These are phyloP conservation scores for Glycyrrhiza uralensis DNA, from an alignment of 306 rosid genomes.

Conservation along the genomic window DNA sequence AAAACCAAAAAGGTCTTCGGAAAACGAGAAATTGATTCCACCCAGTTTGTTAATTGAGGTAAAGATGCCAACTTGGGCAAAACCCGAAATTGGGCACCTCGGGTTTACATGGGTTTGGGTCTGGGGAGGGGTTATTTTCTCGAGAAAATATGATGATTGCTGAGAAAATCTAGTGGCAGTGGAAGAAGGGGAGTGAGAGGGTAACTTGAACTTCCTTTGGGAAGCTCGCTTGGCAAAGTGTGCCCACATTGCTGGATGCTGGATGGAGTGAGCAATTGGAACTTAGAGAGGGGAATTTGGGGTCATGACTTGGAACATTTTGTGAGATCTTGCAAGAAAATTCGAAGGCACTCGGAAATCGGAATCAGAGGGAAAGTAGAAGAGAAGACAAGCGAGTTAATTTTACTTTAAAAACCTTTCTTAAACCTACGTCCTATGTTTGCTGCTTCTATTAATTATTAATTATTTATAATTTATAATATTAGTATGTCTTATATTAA, in stretches of 20 bases:
- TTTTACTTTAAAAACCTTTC: too few relatives aligned
- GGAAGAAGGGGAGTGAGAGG: slow-evolving; percentile 7
- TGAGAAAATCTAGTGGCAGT: neutral
- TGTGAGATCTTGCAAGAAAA: neutral
- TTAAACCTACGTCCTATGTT: slow-evolving; percentile 39
- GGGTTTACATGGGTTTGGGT: neutral
- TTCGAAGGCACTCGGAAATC: neutral
- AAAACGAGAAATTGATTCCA: slow-evolving; percentile 31
- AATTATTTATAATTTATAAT: too few relatives aligned
- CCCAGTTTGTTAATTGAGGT: slow-evolving; percentile 27
- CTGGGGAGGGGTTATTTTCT: slow-evolving; percentile 17
- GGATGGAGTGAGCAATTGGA: neutral
- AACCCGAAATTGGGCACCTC: slow-evolving; percentile 5
- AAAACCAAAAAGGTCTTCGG: slow-evolving; percentile 20
- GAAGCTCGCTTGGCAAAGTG: slow-evolving; percentile 52
- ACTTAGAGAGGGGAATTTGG: neutral
- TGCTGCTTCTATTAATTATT: too few relatives aligned
- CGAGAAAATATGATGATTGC: slow-evolving; percentile 25
- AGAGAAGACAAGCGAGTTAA: neutral
- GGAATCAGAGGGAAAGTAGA: neutral
- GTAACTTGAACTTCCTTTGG: slow-evolving; percentile 29
- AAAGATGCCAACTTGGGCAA: slow-evolving; percentile 9
- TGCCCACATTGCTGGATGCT: slow-evolving; percentile 71
- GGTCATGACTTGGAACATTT: neutral
- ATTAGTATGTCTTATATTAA: too few relatives aligned